phyloP scores from a whole-genome alignment of 2,329 filamentous ascomycete genomes.

The Claviceps digitariae region DNA sequence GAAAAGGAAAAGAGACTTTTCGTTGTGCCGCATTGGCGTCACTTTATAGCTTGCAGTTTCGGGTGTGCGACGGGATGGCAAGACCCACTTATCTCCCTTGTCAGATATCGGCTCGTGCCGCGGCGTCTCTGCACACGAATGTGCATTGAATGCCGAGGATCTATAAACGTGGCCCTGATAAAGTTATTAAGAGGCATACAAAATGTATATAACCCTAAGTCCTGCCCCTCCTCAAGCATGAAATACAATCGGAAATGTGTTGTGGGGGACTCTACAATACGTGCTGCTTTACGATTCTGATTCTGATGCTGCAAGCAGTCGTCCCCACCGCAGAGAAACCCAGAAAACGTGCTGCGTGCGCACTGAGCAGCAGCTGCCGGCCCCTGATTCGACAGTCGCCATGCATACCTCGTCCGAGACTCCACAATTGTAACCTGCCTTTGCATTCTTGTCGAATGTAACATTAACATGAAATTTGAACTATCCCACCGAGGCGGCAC shows the following conservation, averaged over 20 bases:
- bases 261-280: too few relatives aligned
- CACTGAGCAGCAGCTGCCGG: background rate
- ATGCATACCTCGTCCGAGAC: background rate
- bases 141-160: too few relatives aligned
- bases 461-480: too few relatives aligned
- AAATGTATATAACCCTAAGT: too few relatives aligned
- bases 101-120: background rate
- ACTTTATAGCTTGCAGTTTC: background rate
- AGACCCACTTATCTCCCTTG: background rate
- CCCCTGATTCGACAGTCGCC: background rate
- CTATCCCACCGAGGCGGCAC: background rate
- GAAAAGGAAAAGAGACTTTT: background rate
- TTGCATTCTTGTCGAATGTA: background rate
- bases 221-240: too few relatives aligned
- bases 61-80: background rate
- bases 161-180: too few relatives aligned
- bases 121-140: too few relatives aligned
- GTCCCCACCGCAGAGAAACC: background rate
- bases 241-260: too few relatives aligned
- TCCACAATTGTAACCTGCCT: background rate
- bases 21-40: background rate
- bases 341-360: background rate
- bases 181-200: too few relatives aligned
- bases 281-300: background rate
- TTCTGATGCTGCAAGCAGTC: background rate